Percentiles rank a stretch among this genome's conserved stretches.
phyloP scores from a whole-genome alignment of 306 rosid species.

The Cajanus cajan region DNA sequence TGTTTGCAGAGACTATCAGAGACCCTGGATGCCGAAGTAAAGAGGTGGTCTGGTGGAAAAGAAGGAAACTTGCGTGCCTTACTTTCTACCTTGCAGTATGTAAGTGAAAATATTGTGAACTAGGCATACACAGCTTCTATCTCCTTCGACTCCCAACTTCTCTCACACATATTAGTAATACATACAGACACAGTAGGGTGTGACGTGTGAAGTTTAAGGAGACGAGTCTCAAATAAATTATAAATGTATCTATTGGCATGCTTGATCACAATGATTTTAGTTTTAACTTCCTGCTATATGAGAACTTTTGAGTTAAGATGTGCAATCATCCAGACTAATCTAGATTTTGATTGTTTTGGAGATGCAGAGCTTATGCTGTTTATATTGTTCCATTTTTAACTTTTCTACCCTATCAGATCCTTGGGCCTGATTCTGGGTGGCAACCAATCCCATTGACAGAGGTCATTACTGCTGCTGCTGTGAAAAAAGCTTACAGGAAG shows the following conservation, averaged over 20 bases:
- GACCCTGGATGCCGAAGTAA: constrained; percentile 1
- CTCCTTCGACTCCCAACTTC: not conserved
- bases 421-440: constrained; percentile 90
- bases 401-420: constrained; percentile 57
- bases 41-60: constrained; percentile 7
- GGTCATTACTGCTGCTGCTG: constrained; percentile 89
- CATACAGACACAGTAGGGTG: not conserved
- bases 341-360: not conserved
- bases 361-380: constrained; percentile 1
- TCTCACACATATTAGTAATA: not conserved
- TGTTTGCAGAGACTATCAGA: not conserved
- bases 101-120: not conserved
- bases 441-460: constrained; percentile 85
- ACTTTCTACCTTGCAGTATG: not conserved
- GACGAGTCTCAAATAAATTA: not conserved
- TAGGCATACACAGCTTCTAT: not conserved
- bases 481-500: constrained; percentile 91
- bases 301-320: not conserved
- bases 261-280: not conserved
- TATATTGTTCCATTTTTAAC: constrained; percentile 6
- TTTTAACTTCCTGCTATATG: constrained; percentile 11
- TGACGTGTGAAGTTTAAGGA: not conserved
- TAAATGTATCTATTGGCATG: not conserved
- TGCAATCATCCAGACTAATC: not conserved
- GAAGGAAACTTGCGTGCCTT: constrained; percentile 13